A percentile compares a stretch with the other conserved stretches of the same genome.
These are phyloP conservation scores for Penicillium dipodomyicola DNA, from an alignment of 495 filamentous ascomycete genomes.

Conservation along the genomic window DNA sequence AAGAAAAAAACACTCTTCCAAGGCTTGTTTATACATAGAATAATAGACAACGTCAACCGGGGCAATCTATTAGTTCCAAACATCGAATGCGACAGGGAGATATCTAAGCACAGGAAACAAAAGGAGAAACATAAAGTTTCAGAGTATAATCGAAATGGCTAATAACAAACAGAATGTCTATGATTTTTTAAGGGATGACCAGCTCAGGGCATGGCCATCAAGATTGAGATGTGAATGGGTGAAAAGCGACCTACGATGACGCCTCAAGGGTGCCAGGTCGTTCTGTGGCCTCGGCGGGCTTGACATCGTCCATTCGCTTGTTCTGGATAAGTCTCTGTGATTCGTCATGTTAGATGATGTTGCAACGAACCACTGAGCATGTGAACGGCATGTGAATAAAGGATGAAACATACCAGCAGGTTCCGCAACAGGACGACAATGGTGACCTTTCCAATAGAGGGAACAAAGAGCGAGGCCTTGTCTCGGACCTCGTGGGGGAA, in stretches of 20 bases:
- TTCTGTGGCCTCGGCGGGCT: constrained; percentile 47
- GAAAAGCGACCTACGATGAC: constrained; percentile 17
- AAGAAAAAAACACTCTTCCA: neutral
- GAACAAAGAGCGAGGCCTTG: constrained; percentile 94
- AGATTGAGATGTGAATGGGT: neutral
- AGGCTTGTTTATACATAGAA: neutral
- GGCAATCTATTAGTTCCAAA: neutral
- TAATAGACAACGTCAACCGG: neutral
- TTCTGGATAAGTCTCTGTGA: constrained; percentile 52
- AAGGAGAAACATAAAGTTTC: constrained; percentile 2
- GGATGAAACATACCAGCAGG: constrained; percentile 61
- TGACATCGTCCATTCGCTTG: constrained; percentile 42
- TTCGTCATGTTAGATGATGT: constrained; percentile 3
- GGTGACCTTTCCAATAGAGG: constrained; percentile 95
- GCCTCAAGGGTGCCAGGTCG: constrained; percentile 45
- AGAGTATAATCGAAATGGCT: constrained; percentile 25
- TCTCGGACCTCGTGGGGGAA: constrained; percentile 86
- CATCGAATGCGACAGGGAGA: neutral
- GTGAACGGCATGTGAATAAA: neutral
- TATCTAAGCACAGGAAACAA: constrained; percentile 5
- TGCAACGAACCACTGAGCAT: neutral
- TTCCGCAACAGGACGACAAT: constrained; percentile 90
- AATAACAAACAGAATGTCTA: constrained; percentile 27
- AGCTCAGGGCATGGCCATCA: constrained; percentile 13
- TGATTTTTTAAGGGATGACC: constrained; percentile 15